Percentiles rank a stretch among this genome's conserved stretches.
phyloP scores from a whole-genome alignment of 495 filamentous ascomycete genomes.

The Hyaloscypha hepaticicola region DNA sequence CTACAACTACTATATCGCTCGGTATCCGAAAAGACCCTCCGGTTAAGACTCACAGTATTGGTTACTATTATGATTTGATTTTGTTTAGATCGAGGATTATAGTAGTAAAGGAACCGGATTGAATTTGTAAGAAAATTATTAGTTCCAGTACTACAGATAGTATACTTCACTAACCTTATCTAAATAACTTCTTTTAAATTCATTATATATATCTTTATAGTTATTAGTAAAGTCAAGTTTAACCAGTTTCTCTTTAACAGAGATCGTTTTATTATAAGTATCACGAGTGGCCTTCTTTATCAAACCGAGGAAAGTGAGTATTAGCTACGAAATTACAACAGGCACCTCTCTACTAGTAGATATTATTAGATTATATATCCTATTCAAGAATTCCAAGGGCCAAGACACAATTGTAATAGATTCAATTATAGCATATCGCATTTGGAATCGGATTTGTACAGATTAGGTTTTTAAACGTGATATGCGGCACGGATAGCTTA shows the following conservation, averaged over 20 bases:
- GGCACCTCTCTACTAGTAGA: neutral
- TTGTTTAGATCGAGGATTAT: constrained; percentile 2
- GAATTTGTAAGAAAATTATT: neutral
- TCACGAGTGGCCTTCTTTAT: neutral
- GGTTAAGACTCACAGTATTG: neutral
- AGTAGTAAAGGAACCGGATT: neutral
- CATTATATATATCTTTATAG: neutral
- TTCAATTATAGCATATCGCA: neutral
- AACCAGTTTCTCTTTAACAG: neutral
- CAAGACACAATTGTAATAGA: neutral
- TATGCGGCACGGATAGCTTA: neutral
- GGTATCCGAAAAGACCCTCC: constrained; percentile 3
- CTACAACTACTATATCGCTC: neutral
- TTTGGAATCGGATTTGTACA: neutral
- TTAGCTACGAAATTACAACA: constrained; percentile 1
- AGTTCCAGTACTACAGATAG: neutral
- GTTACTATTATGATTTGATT: neutral
- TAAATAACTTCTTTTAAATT: neutral
- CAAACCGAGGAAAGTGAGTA: neutral
- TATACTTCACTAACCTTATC: neutral
- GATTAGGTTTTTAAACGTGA: neutral
- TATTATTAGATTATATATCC: neutral
- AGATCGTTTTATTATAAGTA: neutral
- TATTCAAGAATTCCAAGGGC: neutral
- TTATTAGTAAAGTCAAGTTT: neutral